Evolutionary conservation across 257 asterid genomes (phyloP), one percentile per base, ranked within the genome.

Genomic region (Ajuga chamaepitys): DNA sequence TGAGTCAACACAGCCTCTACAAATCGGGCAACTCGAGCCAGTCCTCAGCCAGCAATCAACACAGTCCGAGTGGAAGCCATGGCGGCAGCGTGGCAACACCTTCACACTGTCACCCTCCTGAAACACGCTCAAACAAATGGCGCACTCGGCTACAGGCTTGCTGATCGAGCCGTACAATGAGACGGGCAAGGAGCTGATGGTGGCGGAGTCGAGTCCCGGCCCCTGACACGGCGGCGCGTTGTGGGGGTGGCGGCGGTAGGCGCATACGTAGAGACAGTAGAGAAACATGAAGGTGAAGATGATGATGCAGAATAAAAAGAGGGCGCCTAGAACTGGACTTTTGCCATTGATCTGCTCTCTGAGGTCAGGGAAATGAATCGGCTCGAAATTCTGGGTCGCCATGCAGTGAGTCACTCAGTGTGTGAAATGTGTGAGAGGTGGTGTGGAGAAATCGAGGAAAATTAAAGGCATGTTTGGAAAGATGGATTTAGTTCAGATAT

Each of bases 21-120:
- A 78, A 2, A 81, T 74, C 0, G 81, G 83, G 40, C 81, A 81
- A 66, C 44, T 78, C 18, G 83, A 81, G 22, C 73, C 75, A 72
- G 79, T 62, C 35, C 26, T 20, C 52, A 81, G 86, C 81, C 81
- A 81, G 78, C 17, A 64, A 26, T 75, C 86, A 12, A 81, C 75
- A 7, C 86, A 66, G 52, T 41, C 83, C 26, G 80, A 62, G 72
- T 78, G 82, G 68, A 78, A 77, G 5, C 74, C 75, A 34, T 64
- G 82, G 74, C 51, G 68, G 59, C 82, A 81, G 17, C 73, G 37
- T 9, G 75, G 74, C 74, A 78, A 20, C 63, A 81, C 72, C 80
- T 62, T 74, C 18, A 78, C 73, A 63, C 25, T 67, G 9, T 78
- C 83, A 4, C 73, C 75, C 17, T 71, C 80, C n/a, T 62, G 70